Conservation (phyloP, 371 early-diverging fungal genomes). For the Saksenaea oblongispora region DNA sequence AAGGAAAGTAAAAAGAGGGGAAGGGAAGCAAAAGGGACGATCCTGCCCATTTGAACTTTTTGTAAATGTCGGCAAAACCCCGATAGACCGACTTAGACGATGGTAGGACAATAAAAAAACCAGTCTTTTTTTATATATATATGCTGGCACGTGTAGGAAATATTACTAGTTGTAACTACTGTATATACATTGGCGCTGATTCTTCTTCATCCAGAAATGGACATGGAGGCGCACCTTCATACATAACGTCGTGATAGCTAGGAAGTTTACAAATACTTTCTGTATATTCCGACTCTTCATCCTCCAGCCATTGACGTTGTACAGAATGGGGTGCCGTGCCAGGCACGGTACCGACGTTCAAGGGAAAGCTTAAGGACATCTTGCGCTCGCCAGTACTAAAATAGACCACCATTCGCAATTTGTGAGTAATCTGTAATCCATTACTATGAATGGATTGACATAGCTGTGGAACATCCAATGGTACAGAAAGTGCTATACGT, state of each 20-base stretch:
- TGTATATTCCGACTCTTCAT: not conserved
- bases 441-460: constrained; percentile 15
- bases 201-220: constrained; percentile 22
- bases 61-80: constrained; percentile 1
- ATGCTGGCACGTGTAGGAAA: not conserved
- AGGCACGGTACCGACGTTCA: constrained; percentile 17
- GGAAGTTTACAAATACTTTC: constrained; percentile 12
- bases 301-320: not conserved
- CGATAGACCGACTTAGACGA: not conserved
- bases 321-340: not conserved
- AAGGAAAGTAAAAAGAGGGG: not conserved
- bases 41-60: not conserved
- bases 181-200: not conserved
- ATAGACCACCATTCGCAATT: constrained; percentile 14
- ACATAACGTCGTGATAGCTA: constrained; percentile 19
- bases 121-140: not conserved
- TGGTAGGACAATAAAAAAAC: not conserved
- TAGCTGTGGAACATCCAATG: constrained; percentile 7
- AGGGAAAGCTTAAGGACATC: constrained; percentile 23
- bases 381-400: constrained; percentile 13
- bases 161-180: not conserved
- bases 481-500: constrained; percentile 2
- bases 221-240: constrained; percentile 24
- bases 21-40: not conserved
- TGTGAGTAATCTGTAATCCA: constrained; percentile 15